Percentiles rank a stretch among this genome's conserved stretches.
Conservation (phyloP, 306 rosid genomes). For the Lathyrus sativus region DNA sequence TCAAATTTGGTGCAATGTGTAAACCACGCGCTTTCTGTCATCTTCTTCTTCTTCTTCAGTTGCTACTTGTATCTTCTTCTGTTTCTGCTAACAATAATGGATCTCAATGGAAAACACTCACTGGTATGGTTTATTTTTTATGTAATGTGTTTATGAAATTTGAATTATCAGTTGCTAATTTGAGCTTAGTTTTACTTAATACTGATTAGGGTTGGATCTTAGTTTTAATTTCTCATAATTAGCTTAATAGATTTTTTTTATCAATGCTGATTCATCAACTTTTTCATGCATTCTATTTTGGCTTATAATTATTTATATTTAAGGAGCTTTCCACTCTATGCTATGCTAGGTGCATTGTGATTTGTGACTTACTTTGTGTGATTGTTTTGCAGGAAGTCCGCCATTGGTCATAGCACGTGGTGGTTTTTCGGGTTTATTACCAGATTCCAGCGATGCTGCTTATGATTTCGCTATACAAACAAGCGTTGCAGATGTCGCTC, state of each 20-base stretch:
- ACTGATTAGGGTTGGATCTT: background rate
- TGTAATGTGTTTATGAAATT: background rate
- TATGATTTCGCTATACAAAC: constrained; percentile 25
- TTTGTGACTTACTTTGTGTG: background rate
- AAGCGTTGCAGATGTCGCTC: constrained; percentile 39
- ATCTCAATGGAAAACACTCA: constrained; percentile 76
- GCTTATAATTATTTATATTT: no score
- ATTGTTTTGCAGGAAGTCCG: constrained; percentile 56
- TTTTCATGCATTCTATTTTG: background rate
- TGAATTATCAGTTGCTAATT: background rate
- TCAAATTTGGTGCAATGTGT: constrained; percentile 56
- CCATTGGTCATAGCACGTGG: constrained; percentile 84
- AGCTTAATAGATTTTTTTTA: background rate
- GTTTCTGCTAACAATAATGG: constrained; percentile 65
- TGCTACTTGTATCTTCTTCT: constrained; percentile 37
- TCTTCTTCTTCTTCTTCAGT: constrained; percentile 50
- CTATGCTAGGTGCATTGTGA: background rate
- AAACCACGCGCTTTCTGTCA: constrained; percentile 55
- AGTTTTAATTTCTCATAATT: background rate
- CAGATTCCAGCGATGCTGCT: constrained; percentile 60
- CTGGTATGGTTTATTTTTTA: constrained; percentile 43
- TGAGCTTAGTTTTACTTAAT: background rate
- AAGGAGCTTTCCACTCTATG: no score
- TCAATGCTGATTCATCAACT: background rate
- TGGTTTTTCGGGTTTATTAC: constrained; percentile 86